Base-by-base conservation (phyloP, 257 asterid genomes). In the Solanum stenotomum region DNA sequence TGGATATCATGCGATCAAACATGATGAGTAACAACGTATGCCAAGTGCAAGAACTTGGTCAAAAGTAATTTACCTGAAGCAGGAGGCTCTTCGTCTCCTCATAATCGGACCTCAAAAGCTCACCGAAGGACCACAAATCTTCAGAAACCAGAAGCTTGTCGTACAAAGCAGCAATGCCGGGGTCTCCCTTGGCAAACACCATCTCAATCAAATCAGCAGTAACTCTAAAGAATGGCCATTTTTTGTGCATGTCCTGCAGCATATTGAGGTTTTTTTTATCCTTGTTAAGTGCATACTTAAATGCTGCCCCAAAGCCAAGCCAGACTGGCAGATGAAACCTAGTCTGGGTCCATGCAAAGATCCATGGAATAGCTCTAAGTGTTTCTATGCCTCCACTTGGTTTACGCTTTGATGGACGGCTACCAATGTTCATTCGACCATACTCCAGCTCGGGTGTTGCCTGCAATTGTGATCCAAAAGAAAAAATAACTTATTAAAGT, bases 341-440 rank as follows among this genome's bases (percentile, higher is more conserved):
- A 5, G 95, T 93, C 87, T 93, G 95, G 2, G 95, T 93, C 95
- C 95, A 93, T 15, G 95, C 95, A 61, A 93, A 93, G 75, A 93
- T 93, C 95, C 95, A 93, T 18, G 95, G 95, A 87, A 93, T 93
- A 10, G 95, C 95, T 82, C 95, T 72, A 35, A 93, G 95, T 33
- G 94, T 88, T 88, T 91, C 95, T 63, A 93, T 93, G 68, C 95
- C 95, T 10, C 92, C 95, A 85, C 92, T 90, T 38, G 93, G 94
- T 84, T 93, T 93, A 52, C 95, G 86, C 77, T 92, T 92, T 38
- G 95, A 91, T 75, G 95, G 95, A n/a, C 95, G 94, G 85, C 95
- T 93, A 7, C 95, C 95, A 27, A 93, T 93, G 88, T 93, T 93
- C 94, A 93, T 92, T 37, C 93, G 88, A 14, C 95, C 95, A 71